Conservation (phyloP, 805 yeast species). For the Myxozyma sirexii region DNA sequence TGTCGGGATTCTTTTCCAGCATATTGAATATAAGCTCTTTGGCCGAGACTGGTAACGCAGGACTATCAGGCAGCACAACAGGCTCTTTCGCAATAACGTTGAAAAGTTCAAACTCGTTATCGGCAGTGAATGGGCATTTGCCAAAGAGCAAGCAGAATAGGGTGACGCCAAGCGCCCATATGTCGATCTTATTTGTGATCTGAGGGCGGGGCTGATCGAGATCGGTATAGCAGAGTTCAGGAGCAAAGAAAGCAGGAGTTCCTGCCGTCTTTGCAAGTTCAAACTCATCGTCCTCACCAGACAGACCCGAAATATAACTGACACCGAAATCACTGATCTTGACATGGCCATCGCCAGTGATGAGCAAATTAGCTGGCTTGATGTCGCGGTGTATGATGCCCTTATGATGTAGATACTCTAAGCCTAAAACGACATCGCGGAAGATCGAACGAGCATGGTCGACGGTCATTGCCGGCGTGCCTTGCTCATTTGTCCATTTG, state of each 20-base stretch:
- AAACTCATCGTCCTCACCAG: conserved; percentile 52
- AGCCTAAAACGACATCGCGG: conserved; percentile 81
- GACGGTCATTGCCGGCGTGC: conserved; percentile 65
- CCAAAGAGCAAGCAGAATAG: conserved; percentile 87
- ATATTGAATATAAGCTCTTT: conserved; percentile 62
- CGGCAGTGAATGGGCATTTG: conserved; percentile 83
- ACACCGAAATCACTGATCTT: conserved; percentile 98
- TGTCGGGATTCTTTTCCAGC: conserved; percentile 67
- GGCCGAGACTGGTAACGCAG: conserved; percentile 37
- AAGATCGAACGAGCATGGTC: conserved; percentile 70
- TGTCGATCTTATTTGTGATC: conserved; percentile 82
- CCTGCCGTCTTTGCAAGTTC: conserved; percentile 97
- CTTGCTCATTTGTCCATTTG: conserved; percentile 64
- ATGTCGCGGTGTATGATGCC: conserved; percentile 95
- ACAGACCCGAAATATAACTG: conserved; percentile 61
- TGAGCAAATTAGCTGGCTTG: conserved; percentile 87
- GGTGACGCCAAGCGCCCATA: conserved; percentile 98
- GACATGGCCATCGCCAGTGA: conserved; percentile 68
- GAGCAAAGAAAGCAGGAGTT: conserved; percentile 95
- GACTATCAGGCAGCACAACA: conserved; percentile 57
- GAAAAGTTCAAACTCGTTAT: conserved; percentile 81
- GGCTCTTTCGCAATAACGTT: conserved; percentile 71
- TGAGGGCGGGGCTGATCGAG: conserved; percentile 47
- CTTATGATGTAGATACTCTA: conserved; percentile 86
- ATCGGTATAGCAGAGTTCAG: conserved; percentile 79